Conservation (phyloP, 2,329 filamentous ascomycete species). For the Endothia cerciana region DNA sequence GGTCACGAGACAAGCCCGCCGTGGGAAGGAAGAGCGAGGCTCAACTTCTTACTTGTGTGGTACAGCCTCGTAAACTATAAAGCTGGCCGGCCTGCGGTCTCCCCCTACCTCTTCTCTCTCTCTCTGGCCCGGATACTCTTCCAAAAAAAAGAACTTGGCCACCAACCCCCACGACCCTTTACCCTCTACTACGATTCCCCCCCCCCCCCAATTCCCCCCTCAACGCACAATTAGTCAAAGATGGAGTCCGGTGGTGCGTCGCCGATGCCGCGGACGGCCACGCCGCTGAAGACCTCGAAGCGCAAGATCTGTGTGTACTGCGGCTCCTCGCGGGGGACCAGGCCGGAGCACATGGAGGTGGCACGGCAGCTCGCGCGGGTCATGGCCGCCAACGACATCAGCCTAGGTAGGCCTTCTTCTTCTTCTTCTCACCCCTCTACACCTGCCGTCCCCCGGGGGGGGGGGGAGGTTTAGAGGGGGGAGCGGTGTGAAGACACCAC, state of each 20-base stretch:
- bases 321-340: constrained; percentile 76
- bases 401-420: constrained; percentile 59
- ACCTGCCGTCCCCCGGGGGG: too few species aligned
- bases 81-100: background rate
- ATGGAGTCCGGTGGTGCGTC: constrained; percentile 49
- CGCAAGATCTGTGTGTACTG: constrained; percentile 93
- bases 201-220: background rate
- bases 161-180: background rate
- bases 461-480: too few species aligned
- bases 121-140: background rate
- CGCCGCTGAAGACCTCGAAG: constrained; percentile 41
- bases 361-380: constrained; percentile 74
- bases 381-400: constrained; percentile 77
- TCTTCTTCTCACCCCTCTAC: background rate
- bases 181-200: background rate
- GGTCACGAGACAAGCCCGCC: background rate
- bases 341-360: constrained; percentile 74
- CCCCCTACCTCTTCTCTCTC: constrained; percentile 18
- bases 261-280: constrained; percentile 39
- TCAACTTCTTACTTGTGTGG: too few species aligned
- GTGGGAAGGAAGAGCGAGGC: too few species aligned
- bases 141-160: background rate
- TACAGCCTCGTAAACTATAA: background rate
- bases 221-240: background rate
- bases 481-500: too few species aligned